Conservation (phyloP, 257 asterid species). For the Nicotiana benthamiana region DNA sequence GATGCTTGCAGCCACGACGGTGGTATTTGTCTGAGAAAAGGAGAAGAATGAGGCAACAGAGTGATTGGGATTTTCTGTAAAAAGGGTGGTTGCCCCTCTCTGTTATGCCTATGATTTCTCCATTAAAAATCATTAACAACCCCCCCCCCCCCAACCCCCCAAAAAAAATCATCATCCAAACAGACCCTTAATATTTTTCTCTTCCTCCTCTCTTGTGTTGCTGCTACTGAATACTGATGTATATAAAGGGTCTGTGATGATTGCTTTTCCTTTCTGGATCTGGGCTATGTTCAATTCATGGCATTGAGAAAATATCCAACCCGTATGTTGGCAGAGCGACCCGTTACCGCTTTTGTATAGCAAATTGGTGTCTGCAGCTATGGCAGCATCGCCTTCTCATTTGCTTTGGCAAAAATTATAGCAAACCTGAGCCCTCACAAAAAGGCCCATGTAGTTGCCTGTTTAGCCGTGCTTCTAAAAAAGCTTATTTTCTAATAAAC, state of each 20-base stretch:
- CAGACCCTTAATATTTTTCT: not conserved
- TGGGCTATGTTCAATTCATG: not conserved
- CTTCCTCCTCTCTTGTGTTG: too few relatives aligned
- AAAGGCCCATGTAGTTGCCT: too few relatives aligned
- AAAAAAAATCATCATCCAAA: not conserved
- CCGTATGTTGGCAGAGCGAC: not conserved
- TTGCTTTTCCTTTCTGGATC: not conserved
- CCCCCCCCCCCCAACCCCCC: too few relatives aligned
- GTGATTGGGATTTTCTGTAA: not conserved
- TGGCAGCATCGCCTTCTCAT: not conserved
- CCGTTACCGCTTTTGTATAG: not conserved
- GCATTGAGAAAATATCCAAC: not conserved
- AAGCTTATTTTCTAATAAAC: too few relatives aligned
- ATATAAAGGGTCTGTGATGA: too few relatives aligned
- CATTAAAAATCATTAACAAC: not conserved
- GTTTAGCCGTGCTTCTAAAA: too few relatives aligned
- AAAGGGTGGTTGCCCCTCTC: not conserved
- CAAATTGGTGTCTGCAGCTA: not conserved
- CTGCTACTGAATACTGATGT: too few relatives aligned
- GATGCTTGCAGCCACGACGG: too few relatives aligned
- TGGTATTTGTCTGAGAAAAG: not conserved
- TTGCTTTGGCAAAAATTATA: not conserved
- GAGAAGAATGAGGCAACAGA: not conserved
- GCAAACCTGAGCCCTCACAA: not conserved
- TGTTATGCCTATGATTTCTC: not conserved